Base-by-base conservation (phyloP, 306 rosid genomes). In the Fragaria vesca region DNA sequence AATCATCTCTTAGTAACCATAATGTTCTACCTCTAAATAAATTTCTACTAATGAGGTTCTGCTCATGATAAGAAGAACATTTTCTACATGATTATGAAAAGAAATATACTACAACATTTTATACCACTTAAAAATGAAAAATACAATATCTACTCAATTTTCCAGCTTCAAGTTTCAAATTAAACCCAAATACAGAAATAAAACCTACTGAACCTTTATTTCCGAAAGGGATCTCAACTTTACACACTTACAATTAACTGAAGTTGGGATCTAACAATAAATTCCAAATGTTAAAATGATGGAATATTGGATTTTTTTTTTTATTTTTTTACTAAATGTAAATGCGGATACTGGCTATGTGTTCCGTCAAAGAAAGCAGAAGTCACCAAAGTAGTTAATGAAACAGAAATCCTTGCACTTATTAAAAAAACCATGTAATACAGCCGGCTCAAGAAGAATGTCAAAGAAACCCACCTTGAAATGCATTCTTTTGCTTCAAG, bases 401-500 rank as follows among this genome's bases (percentile, higher is more conserved):
- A 46, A 65, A 77, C 13, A 32, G 17, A 67, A 66, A 9, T 21
- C n/a, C 77, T 57, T 57, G 7, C 16, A 8, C 68, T 34, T 73
- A 15, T 9, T 32, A 66, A 66, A 24, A 76, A 52, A 58, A 71
- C 52, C n/a, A 76, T 72, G 78, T 43, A 38, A 34, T 4, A 72
- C 69, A 71, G 65, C 8, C 51, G 52, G 71, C 75, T 63, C 65
- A 82, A 28, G 58, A 71, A 46, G 72, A 68, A 51, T 79, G 66
- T 42, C 61, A 58, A 84, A 61, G 40, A 80, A 85, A 62, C 91
- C 74, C 76, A 95, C 99, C 99, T 95, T 78, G 97, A 85, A 83
- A 95, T 81, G 72, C 89, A 86, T 72, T 78, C 90, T 80, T 90
- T 87, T 63, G 91, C 90, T 83, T 91, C 97, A 60, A 91, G 76